Evolutionary conservation across 805 yeast species (phyloP), one percentile per base, ranked within the genome.

Genomic region (Cyberlindnera bimundalis): DNA sequence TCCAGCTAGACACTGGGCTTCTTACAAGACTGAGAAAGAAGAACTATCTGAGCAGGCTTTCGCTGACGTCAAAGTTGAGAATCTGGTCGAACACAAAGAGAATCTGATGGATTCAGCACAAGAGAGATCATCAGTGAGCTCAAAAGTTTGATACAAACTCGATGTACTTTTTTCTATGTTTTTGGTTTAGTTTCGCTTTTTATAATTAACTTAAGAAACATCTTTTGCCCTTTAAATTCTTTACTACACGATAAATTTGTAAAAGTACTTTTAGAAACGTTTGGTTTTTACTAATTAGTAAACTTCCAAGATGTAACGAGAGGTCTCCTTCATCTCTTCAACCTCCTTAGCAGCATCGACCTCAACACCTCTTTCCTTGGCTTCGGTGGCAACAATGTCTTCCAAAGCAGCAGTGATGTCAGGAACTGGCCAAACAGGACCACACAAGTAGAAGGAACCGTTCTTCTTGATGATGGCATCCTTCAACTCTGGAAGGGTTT

Each of bases 401-500:
- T 84, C 84, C 52, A 91, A 70, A 55, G 96, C 95, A 32, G 82
- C 84, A 39, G 96, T 85, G 55, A 91, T 85, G 62, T 90, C 96
- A 10, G 98, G 96, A 58, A 91, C 97, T 25, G 98, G 98, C 98
- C 98, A 91, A 2, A 97, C 91, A 31, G 98, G 98, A 48, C 98
- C 98, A 79, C 98, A 91, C 61, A 91, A 74, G 69, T 91, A 91
- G 77, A 91, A 91, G 19, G 89, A 81, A 43, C 98, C 98, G 43
- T 81, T 69, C 67, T 89, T 74, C 48, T 70, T 67, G 32, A 81
- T 83, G 64, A 91, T 78, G 37, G 96, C 90, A 31, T 79, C 85
- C 35, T 84, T 84, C 64, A 91, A 74, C 32, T 78, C 82, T 38
- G 70, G 74, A 56, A 87, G 67, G 43, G 79, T 76, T 61, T 88